Evolutionary conservation across 768 basidiomycete genomes (phyloP).

Genomic region (Peribolospora baueri): DNA sequence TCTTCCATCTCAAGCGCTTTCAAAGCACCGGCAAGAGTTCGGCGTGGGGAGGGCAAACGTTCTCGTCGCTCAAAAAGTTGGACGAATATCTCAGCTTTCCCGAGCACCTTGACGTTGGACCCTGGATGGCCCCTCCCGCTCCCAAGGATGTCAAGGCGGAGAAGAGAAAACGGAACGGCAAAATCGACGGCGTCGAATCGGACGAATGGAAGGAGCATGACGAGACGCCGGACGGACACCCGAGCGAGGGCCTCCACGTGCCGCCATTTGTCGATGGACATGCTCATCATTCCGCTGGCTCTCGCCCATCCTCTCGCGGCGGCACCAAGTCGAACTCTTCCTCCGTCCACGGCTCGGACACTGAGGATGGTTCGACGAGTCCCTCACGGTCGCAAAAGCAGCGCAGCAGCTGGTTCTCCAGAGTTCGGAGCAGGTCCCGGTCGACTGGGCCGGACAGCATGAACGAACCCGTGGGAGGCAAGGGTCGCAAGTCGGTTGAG

Average conservation of each 20-base stretch:
- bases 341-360: too few relatives aligned
- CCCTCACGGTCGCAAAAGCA: too few relatives aligned
- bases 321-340: too few relatives aligned
- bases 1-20: slow-evolving; percentile 83
- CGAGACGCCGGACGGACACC: slow-evolving; percentile 18
- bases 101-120: slow-evolving; percentile 54
- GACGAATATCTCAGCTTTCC: slow-evolving; percentile 85
- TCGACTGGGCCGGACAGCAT: too few relatives aligned
- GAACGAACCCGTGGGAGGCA: too few relatives aligned
- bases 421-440: too few relatives aligned
- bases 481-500: too few relatives aligned
- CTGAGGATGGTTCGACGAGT: too few relatives aligned
- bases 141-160: slow-evolving; percentile 15
- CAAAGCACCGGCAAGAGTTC: slow-evolving; percentile 44
- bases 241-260: slow-evolving; percentile 20
- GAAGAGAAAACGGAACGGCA: slow-evolving; percentile 5
- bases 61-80: slow-evolving; percentile 42
- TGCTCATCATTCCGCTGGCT: too few relatives aligned
- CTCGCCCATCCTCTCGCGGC: too few relatives aligned
- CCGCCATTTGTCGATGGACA: too few relatives aligned
- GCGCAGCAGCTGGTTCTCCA: too few relatives aligned
- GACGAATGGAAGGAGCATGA: slow-evolving; percentile 13
- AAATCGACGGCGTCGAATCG: slow-evolving; percentile 1
- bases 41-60: slow-evolving; percentile 24
- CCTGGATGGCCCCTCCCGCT: slow-evolving; percentile 48